Percentiles rank a stretch among this genome's conserved stretches.
Evolutionary conservation across 805 yeast genomes (phyloP).

Genomic region (Starmerella bacillaris): DNA sequence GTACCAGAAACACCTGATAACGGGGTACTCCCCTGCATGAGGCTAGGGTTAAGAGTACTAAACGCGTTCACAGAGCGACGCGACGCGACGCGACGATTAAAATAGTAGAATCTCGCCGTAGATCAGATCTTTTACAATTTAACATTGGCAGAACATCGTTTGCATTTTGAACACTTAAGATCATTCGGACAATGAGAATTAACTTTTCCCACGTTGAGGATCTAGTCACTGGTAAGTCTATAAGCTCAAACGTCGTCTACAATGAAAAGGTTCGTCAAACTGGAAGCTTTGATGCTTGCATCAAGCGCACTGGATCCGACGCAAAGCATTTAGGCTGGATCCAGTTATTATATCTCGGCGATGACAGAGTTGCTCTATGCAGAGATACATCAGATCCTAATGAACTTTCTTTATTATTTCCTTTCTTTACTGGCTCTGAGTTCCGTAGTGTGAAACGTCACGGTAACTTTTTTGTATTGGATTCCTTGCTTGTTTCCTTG

Average conservation of each 20-base stretch:
- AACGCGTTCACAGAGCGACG: no score
- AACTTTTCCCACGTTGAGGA: conserved; percentile 7
- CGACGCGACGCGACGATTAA: no score
- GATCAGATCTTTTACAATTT: no score
- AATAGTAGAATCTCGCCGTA: no score
- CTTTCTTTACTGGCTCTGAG: conserved; percentile 8
- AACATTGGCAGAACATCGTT: no score
- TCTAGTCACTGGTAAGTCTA: conserved; percentile 7
- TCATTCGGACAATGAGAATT: conserved; percentile 6
- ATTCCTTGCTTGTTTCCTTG: conserved; percentile 7
- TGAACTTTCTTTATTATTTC: conserved; percentile 9
- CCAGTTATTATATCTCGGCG: conserved; percentile 8
- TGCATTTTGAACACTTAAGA: no score
- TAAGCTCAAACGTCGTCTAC: conserved; percentile 1
- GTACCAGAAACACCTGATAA: no score
- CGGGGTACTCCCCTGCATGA: no score
- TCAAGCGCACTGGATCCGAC: conserved; percentile 10
- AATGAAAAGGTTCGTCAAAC: conserved; percentile 1
- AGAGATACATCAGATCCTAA: not conserved
- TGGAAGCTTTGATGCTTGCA: conserved; percentile 9
- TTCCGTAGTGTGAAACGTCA: conserved; percentile 14
- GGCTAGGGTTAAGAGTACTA: no score
- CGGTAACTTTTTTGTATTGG: conserved; percentile 11
- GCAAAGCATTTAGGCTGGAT: conserved; percentile 9
- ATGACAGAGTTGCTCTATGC: conserved; percentile 11